phyloP scores from a whole-genome alignment of 2,329 filamentous ascomycete genomes.

The Aspergillus awamori region DNA sequence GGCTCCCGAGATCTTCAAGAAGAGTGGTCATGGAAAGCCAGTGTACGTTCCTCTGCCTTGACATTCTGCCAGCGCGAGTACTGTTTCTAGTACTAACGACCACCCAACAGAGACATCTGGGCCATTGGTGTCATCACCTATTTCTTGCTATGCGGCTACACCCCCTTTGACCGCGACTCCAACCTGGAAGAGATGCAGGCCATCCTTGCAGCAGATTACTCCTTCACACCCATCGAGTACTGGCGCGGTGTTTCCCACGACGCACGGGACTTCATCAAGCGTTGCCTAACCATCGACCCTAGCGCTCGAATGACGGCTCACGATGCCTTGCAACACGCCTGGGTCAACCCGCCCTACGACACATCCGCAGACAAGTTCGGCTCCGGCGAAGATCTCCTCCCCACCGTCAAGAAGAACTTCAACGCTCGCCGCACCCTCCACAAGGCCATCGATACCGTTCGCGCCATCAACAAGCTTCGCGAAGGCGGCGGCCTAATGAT shows the following conservation, averaged over 20 bases:
- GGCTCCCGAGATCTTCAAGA: constrained; percentile 99
- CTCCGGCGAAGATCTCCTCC: constrained; percentile 59
- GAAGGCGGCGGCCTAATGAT: constrained; percentile 65
- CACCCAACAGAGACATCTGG: constrained; percentile 74
- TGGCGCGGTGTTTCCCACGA: constrained; percentile 89
- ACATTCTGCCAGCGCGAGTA: not conserved
- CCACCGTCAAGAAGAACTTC: constrained; percentile 71
- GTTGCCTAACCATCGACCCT: constrained; percentile 89
- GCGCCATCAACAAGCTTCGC: constrained; percentile 68
- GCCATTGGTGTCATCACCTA: constrained; percentile 98
- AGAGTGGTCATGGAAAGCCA: constrained; percentile 95
- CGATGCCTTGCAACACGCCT: constrained; percentile 67
- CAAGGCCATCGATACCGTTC: constrained; percentile 68
- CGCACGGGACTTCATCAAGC: constrained; percentile 88
- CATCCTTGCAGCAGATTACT: constrained; percentile 94
- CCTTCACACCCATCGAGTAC: constrained; percentile 91
- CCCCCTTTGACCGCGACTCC: constrained; percentile 93
- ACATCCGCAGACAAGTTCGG: constrained; percentile 37
- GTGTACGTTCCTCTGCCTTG: constrained; percentile 59
- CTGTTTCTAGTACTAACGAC: not conserved
- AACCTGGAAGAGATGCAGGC: constrained; percentile 99
- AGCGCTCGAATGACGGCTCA: constrained; percentile 87
- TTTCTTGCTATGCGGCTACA: constrained; percentile 96
- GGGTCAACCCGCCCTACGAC: constrained; percentile 62
- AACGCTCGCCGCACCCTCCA: constrained; percentile 67